These are phyloP conservation scores for Planoprotostelium fungivorum DNA, from an alignment of 78 protist species.

Conservation along the genomic window DNA sequence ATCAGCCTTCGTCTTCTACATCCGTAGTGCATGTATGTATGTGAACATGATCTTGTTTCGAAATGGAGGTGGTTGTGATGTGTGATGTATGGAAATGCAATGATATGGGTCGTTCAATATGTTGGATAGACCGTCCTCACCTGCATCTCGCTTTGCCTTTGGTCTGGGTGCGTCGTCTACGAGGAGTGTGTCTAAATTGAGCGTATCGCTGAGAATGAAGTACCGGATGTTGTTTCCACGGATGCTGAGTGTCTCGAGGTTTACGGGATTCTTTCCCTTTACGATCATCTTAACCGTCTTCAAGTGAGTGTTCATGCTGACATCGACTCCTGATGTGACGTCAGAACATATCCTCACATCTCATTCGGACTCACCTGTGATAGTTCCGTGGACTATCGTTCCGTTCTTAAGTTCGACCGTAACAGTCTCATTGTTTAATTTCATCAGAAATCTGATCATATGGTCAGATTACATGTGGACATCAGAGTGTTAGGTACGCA, in stretches of 20 bases:
- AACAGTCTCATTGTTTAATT: constrained; percentile 92
- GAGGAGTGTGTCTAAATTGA: constrained; percentile 92
- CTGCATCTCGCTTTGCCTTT: constrained; percentile 25
- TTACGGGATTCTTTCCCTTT: constrained; percentile 86
- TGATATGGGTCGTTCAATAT: no score
- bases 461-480: background rate
- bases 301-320: constrained; percentile 94
- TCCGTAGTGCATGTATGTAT: no score
- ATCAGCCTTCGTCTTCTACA: background rate
- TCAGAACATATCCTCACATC: no score
- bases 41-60: no score
- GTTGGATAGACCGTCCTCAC: no score
- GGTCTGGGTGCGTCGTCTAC: constrained; percentile 91
- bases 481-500: background rate
- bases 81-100: no score
- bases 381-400: constrained; percentile 91
- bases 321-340: constrained; percentile 92
- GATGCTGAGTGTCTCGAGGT: constrained; percentile 83
- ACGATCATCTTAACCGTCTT: constrained; percentile 89
- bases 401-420: constrained; percentile 98
- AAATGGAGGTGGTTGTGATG: no score
- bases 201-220: constrained; percentile 89
- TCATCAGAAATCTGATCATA: constrained; percentile 79
- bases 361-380: constrained; percentile 12
- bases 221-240: constrained; percentile 97